phyloP scores from a whole-genome alignment of 257 asterid species.

The Petunia secreta region DNA sequence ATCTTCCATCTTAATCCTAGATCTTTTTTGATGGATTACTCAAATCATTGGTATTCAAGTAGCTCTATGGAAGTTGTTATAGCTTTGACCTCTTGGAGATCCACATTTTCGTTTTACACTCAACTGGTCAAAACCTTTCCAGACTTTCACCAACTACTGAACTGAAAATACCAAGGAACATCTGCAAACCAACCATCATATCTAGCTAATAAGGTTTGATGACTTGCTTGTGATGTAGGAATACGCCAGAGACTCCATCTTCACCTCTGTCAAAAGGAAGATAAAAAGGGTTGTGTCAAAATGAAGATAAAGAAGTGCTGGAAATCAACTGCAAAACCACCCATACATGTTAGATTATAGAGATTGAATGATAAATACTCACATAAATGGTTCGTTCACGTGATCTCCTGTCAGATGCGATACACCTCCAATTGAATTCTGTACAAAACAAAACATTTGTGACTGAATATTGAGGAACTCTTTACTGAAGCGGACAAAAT shows the following conservation, averaged over 20 bases:
- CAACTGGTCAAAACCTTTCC: slow-evolving; percentile 15
- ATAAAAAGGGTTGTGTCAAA: slow-evolving; percentile 28
- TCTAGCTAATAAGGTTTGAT: slow-evolving; percentile 58
- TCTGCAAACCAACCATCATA: slow-evolving; percentile 61
- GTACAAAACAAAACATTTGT: slow-evolving; percentile 35
- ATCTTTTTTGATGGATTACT: neutral
- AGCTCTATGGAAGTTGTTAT: neutral
- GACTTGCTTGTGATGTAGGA: slow-evolving; percentile 99
- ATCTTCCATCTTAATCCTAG: slow-evolving; percentile 6
- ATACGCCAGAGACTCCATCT: slow-evolving; percentile 99
- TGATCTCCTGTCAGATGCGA: slow-evolving; percentile 95
- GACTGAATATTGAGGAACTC: slow-evolving; percentile 32
- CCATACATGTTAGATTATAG: slow-evolving; percentile 20
- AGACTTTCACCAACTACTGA: slow-evolving; percentile 26
- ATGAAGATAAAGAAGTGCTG: slow-evolving; percentile 34
- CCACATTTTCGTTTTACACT: slow-evolving; percentile 13
- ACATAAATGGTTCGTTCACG: slow-evolving; percentile 94
- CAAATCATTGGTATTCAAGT: neutral
- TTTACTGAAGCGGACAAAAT: slow-evolving; percentile 20
- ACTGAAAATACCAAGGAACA: slow-evolving; percentile 33
- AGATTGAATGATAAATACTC: slow-evolving; percentile 40
- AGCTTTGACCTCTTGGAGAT: neutral
- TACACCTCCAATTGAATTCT: slow-evolving; percentile 95
- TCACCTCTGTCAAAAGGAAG: slow-evolving; percentile 59
- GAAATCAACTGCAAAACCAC: slow-evolving; percentile 22